Base-by-base conservation (phyloP, 768 basidiomycete species). In the Pleurotus cornucopiae region DNA sequence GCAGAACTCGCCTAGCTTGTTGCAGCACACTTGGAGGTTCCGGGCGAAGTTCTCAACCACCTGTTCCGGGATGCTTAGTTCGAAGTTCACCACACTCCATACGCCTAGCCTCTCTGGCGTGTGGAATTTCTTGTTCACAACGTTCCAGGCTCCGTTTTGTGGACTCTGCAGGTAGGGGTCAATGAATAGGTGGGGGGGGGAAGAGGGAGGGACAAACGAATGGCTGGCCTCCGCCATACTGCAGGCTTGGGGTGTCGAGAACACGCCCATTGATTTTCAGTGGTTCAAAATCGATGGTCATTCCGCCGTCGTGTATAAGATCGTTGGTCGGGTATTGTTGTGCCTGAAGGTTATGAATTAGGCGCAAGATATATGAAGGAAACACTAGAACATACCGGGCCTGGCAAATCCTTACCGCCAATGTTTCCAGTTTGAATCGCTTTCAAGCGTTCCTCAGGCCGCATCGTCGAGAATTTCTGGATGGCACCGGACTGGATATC, bases 391-490 rank as follows among this genome's bases (percentile, higher is more conserved):
- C 57, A 25, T 37, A 55, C 60, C 11, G 57, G 60, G 12, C 53
- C 58, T 4, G 55, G 7, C 30, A 58, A 58, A 16, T 51, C 38
- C 13, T 18, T 40, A 30, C 46, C 57, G 38, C 18, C 54, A 34
- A 30, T 21, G 34, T 67, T 63, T 1, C 71, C 76, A 1, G 64
- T 64, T 18, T 61, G 51, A 40, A 83, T 83, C 3, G 69, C 64
- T 0, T 64, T 60, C 5, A 79, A 65, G 3, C 82, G 72, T 0
- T 67, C 72, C 1, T 58, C 53, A 0, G 84, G 84, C 20, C 64
- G 76, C 58, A 78, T 67, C 0, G 78, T 77, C 0, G 83, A 71
- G 48, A 84, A 84, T 1, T 69, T 69, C 0, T 84, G 75, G 60
- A 81, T 78, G 0, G 65, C 65, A 5, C 66, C 40, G 59, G 73